phyloP scores from a whole-genome alignment of 2,329 filamentous ascomycete genomes.

The Westerdykella ornata region DNA sequence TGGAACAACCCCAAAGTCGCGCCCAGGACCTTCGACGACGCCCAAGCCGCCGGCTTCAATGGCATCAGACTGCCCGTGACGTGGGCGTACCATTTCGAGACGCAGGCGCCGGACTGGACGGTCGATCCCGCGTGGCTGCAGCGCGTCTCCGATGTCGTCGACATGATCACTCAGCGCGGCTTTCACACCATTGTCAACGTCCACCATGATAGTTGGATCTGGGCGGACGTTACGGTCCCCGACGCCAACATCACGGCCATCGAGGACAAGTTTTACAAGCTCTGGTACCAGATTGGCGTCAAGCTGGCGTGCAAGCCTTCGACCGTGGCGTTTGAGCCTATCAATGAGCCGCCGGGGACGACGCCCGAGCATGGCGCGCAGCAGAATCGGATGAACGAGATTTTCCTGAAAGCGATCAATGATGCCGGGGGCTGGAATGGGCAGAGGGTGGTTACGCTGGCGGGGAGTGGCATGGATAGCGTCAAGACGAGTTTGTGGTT shows the following conservation, averaged over 20 bases:
- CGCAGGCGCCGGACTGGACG: conserved; percentile 47
- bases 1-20: conserved; percentile 52
- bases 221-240: conserved; percentile 48
- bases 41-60: conserved; percentile 52
- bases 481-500: conserved; percentile 52
- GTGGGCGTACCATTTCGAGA: conserved; percentile 52
- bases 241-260: conserved; percentile 48
- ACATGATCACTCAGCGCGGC: conserved; percentile 47
- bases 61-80: conserved; percentile 55
- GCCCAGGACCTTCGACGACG: conserved; percentile 45
- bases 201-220: conserved; percentile 55
- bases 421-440: conserved; percentile 52
- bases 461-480: conserved; percentile 47
- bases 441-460: conserved; percentile 51
- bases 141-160: conserved; percentile 52
- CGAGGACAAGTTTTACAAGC: conserved; percentile 50
- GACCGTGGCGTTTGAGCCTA: conserved; percentile 51
- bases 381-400: conserved; percentile 51
- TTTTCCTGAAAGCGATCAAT: conserved; percentile 51
- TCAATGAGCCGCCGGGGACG: conserved; percentile 53
- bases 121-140: conserved; percentile 52
- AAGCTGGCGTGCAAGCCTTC: conserved; percentile 51
- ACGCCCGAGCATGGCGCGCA: conserved; percentile 47
- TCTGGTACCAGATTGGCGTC: conserved; percentile 54
- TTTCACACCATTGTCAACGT: conserved; percentile 53